Base-by-base conservation (phyloP, 345 rosid species). In the Pelargonium nanum region DNA sequence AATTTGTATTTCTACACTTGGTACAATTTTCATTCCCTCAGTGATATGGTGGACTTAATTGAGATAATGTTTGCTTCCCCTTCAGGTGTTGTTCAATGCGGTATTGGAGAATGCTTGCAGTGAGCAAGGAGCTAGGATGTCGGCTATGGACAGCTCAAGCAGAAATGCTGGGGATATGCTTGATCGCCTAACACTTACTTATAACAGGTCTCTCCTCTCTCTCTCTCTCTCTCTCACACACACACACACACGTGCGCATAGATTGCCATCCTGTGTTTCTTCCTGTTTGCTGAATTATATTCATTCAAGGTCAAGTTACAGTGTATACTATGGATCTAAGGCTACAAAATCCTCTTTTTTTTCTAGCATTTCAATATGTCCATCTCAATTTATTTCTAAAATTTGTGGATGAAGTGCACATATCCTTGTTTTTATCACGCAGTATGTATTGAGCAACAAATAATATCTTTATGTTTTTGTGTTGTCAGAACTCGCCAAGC, bases 141-240 rank as follows among this genome's bases (percentile, higher is more conserved):
- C 89, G 63, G 94, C 98, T 23, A 92, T 92, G 98, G 98, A 92
- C 70, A 89, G 93, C 76, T 92, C 98, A 45, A 92, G 98, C 83
- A 85, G 95, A 75, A 92, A 92, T 77, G 98, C 98, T 57, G 98
- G 98, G 4, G 98, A 92, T 1, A 81, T 92, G 98, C 98, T 92
- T 72, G 95, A 86, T 65, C 90, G 95, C 34, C 85, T 92, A 65
- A 92, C 90, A 67, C 89, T 86, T 57, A 82, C 84, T 1, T 87
- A 87, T 77, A 87, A 87, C 82, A 76, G 81, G 94, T 86, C 67
- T 70, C 66, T 48, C 16, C 55, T 55, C 63, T 63, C 57, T 56
- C 20, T 48, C 64, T 59, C 26, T n/a, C 60, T 34, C 56, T 56
- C 72, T 19, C 54, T 16, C 21, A 55, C 40, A 16, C 53, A 17